phyloP scores from a whole-genome alignment of 192 early-diverging fungal genomes.

The Cladochytrium replicatum region DNA sequence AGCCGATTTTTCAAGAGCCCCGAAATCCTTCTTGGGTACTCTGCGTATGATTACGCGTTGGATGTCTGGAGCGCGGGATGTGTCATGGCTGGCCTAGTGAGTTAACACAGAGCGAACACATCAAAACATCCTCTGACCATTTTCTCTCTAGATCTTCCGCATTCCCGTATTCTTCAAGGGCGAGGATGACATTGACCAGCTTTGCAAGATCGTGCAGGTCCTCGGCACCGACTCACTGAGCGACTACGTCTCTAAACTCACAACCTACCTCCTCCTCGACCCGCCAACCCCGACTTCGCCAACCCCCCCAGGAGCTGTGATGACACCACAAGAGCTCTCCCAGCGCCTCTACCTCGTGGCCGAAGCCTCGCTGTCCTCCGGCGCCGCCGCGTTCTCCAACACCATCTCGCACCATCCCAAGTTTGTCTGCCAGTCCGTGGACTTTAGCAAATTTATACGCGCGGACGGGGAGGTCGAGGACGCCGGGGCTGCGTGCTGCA shows the following conservation, averaged over 20 bases:
- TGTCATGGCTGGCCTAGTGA: conserved; percentile 35
- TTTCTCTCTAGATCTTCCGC: conserved; percentile 27
- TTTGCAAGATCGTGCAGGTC: conserved; percentile 21
- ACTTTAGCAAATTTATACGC: conserved; percentile 1
- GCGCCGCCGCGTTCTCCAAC: not conserved
- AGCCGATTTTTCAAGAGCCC: conserved; percentile 38
- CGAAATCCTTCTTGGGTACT: conserved; percentile 29
- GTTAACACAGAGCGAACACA: conserved; percentile 7
- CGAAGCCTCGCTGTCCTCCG: not conserved
- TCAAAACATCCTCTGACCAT: not conserved
- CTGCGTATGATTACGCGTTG: conserved; percentile 32
- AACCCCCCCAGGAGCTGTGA: no score
- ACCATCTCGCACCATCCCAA: not conserved
- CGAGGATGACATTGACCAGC: conserved; percentile 27
- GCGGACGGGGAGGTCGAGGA: conserved; percentile 4
- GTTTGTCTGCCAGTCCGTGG: not conserved
- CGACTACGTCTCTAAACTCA: conserved; percentile 15
- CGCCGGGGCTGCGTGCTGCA: not conserved
- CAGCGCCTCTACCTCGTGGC: not conserved
- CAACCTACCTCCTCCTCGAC: no score
- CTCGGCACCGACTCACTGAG: conserved; percentile 24
- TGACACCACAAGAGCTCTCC: no score
- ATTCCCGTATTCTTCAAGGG: conserved; percentile 29
- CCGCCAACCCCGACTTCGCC: no score
- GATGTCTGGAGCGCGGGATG: conserved; percentile 42